Evolutionary conservation across 768 basidiomycete genomes (phyloP).

Genomic region (Boletellus ananiceps): DNA sequence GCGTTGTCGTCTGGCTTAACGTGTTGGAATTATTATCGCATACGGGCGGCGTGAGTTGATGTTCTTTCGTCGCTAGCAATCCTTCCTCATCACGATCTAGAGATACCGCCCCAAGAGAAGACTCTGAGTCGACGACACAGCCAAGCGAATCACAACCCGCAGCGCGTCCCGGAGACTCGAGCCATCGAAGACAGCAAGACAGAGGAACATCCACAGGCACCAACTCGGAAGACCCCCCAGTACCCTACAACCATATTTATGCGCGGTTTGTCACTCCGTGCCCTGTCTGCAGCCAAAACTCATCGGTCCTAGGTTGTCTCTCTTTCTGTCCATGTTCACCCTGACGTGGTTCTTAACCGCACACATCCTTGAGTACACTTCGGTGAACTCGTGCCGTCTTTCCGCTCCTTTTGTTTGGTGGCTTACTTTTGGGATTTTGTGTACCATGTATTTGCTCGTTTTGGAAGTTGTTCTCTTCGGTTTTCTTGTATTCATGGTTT

Average conservation of each 20-base stretch:
- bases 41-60: conserved; percentile 32
- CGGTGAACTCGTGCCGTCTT: conserved; percentile 65
- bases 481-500: conserved; percentile 71
- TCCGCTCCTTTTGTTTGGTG: conserved; percentile 83
- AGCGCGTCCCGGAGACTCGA: conserved; percentile 11
- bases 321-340: conserved; percentile 66
- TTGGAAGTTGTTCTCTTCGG: conserved; percentile 71
- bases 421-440: conserved; percentile 76
- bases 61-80: not conserved
- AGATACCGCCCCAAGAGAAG: conserved; percentile 26
- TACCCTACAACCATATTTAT: conserved; percentile 26
- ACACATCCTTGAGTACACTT: conserved; percentile 75
- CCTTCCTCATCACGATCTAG: conserved; percentile 13
- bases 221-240: conserved; percentile 24
- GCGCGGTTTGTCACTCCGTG: conserved; percentile 20
- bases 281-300: conserved; percentile 5
- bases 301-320: conserved; percentile 41
- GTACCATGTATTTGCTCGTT: conserved; percentile 74
- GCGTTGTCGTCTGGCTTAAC: conserved; percentile 45
- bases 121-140: conserved; percentile 24
- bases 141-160: conserved; percentile 20
- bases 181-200: conserved; percentile 17
- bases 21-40: conserved; percentile 50
- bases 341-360: conserved; percentile 80
- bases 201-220: conserved; percentile 18